Evolutionary conservation across 768 basidiomycete species (phyloP), one percentile per base, ranked within the genome.

Genomic region (Amanita molliuscula): DNA sequence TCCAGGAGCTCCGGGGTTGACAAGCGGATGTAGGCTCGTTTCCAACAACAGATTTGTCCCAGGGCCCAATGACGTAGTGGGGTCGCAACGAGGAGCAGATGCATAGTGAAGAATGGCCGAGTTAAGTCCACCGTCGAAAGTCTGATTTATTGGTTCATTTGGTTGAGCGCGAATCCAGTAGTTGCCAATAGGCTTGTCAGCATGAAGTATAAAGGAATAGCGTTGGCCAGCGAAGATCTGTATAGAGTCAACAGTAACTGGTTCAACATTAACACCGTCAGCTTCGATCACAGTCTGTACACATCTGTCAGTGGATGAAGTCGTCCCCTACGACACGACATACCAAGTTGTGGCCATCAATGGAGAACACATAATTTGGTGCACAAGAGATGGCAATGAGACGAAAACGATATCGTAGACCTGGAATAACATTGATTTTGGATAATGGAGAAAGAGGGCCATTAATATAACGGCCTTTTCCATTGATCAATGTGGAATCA

Each of bases 141-240:
- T 55, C 4, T 46, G 9, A 10, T 51, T 26, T 42, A 59, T 62
- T n/a, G n/a, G n/a, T 6, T 44, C 21, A 44, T 59, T 62, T 8
- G 67, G 61, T n/a, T 58, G 44, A 0, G 75, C 65, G 20, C 76
- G 73, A 37, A 80, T 65, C 77, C 77, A 79, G 56, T 80, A 79
- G 51, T 76, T 81, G 10, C 57, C 68, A 16, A 72, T 53, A 0
- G 66, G 53, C 48, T 75, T 67, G 54, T 72, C 57, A 6, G 75
- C 74, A 10, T 59, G 56, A n/a, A 76, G 58, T 8, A 76, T 59
- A 16, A 73, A 63, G 5, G 72, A 75, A 54, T 76, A 71, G 4
- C 68, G 64, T 52, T 73, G 70, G 36, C 66, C 71, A 2, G 70
- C 64, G 35, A 65, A 68, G 31, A 77, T 59, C 23, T 66, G 63